Percentiles rank a stretch among this genome's conserved stretches.
These are phyloP conservation scores for Agrocybe praecox DNA, from an alignment of 768 basidiomycete genomes.

Conservation along the genomic window DNA sequence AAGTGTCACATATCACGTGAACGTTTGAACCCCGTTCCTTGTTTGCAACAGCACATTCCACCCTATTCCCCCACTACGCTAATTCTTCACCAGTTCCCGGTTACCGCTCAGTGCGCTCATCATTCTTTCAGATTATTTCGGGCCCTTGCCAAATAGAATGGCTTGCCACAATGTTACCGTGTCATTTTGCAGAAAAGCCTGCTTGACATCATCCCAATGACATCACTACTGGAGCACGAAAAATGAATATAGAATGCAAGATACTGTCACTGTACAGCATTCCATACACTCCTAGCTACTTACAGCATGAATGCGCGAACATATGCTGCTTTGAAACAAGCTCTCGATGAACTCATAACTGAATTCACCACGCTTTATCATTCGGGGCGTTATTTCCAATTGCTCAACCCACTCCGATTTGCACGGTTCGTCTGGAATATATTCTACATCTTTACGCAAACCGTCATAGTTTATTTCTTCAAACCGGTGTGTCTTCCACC, in stretches of 20 bases:
- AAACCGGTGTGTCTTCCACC: conserved; percentile 28
- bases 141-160: too few relatives aligned
- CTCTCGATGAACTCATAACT: conserved; percentile 2
- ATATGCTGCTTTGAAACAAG: conserved; percentile 3
- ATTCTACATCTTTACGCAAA: conserved; percentile 37
- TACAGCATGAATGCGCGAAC: conserved; percentile 5
- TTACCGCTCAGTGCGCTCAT: too few relatives aligned
- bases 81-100: too few relatives aligned
- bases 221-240: too few relatives aligned
- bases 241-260: too few relatives aligned
- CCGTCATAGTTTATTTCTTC: conserved; percentile 39
- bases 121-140: too few relatives aligned
- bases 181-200: too few relatives aligned
- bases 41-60: too few relatives aligned
- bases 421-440: conserved; percentile 21
- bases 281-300: background rate
- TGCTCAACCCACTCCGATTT: conserved; percentile 13
- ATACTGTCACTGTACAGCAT: too few relatives aligned
- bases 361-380: conserved; percentile 3
- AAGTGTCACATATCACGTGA: conserved; percentile 4
- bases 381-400: background rate
- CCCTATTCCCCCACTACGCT: too few relatives aligned
- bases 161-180: background rate
- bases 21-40: too few relatives aligned
- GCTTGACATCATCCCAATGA: too few relatives aligned